Conservation (phyloP, 495 filamentous ascomycete species). For the Penicillium macrosclerotiorum region DNA sequence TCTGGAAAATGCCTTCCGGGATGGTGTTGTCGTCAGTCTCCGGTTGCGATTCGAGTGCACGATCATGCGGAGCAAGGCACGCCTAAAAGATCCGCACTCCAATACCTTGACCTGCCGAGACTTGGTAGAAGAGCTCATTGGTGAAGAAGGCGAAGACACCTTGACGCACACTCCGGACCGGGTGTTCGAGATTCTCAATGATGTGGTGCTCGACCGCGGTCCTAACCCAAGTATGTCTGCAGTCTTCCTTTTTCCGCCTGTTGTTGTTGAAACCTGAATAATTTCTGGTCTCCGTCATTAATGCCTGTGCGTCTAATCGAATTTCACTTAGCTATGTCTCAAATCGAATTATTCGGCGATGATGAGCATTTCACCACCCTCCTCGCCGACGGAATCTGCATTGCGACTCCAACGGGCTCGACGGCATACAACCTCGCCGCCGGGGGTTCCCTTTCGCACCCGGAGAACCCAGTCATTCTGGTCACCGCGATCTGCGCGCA, state of each 20-base stretch:
- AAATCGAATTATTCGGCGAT: constrained; percentile 89
- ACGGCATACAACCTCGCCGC: constrained; percentile 98
- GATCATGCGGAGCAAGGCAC: constrained; percentile 76
- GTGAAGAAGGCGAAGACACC: constrained; percentile 75
- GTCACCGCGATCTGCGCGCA: constrained; percentile 95
- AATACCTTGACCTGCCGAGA: constrained; percentile 47
- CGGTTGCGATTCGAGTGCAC: constrained; percentile 91
- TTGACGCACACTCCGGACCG: constrained; percentile 77
- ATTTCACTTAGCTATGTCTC: constrained; percentile 66
- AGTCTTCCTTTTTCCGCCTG: too few species aligned
- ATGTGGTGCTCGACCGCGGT: constrained; percentile 85
- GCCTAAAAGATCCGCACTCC: constrained; percentile 21
- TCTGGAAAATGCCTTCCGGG: constrained; percentile 67
- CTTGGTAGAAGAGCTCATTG: constrained; percentile 86
- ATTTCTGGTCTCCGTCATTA: neutral
- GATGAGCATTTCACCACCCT: constrained; percentile 91
- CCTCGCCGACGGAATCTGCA: constrained; percentile 83
- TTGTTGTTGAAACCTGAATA: neutral
- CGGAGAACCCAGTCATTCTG: constrained; percentile 95
- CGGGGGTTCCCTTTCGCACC: constrained; percentile 91
- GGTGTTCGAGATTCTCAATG: constrained; percentile 87
- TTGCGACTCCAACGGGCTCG: constrained; percentile 88
- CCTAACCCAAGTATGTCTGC: constrained; percentile 79
- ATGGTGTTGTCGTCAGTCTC: constrained; percentile 87
- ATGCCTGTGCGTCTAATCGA: constrained; percentile 21